Base-by-base conservation (phyloP, 129 eudicot genomes). In the Smallanthus sonchifolius region DNA sequence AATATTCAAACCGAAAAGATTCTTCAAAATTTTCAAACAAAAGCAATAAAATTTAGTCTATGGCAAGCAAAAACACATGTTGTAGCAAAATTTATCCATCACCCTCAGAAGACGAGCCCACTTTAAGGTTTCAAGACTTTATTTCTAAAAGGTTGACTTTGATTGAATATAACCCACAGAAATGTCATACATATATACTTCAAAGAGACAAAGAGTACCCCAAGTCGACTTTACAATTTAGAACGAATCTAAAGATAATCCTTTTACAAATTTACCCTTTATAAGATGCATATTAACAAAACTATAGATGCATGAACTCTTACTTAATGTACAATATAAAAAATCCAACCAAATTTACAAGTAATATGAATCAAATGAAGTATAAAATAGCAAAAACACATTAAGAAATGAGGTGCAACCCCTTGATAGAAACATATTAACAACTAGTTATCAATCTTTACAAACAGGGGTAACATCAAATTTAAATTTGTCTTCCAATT, bases 31-130 rank as follows among this genome's bases (percentile, higher is more conserved):
- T 72, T 51, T 65, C 75, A 72, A 43, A 72, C 67, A 66, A 79
- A 65, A 81, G 80, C 82, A 81, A 78, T 68, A 35, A 63, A 52
- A 49, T 71, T 78, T 63, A 24, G 54, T 72, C 66, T 16, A 60
- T 35, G 57, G 8, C 61, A 56, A 77, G 75, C 81, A 79, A 79
- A 77, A 63, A 72, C 61, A 72, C 73, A 72, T 16, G 77, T 63
- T 60, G 42, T 34, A 14, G 16, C 44, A 30, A 48, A 17, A 45
- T 30, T 70, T 6, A 30, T 70, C 38, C 32, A 6, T 56, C 73
- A n/a, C 73, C 55, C 44, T 68, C 38, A 55, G 30, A 64, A 75
- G 49, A 10, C 44, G 45, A 74, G 67, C 35, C 62, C 37, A 52
- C 67, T 30, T 67, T 40, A 76, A 38, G 67, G 30, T 66, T 76